These are phyloP conservation scores for Corymbia maculata DNA, from an alignment of 345 rosid species.

Conservation along the genomic window DNA sequence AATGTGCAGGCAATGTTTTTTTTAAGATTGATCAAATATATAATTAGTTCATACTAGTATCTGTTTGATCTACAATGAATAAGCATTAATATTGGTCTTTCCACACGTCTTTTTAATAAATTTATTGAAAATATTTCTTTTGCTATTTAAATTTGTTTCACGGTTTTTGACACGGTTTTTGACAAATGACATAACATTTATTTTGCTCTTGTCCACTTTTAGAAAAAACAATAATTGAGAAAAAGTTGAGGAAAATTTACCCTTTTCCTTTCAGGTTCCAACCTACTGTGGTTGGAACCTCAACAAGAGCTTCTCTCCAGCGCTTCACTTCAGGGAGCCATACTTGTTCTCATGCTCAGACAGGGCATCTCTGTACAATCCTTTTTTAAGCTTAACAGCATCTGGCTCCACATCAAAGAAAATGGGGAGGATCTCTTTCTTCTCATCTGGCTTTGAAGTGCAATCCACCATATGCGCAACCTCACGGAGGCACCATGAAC, in stretches of 20 bases:
- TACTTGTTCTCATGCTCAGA: background rate
- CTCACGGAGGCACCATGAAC: background rate
- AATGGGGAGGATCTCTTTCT: background rate
- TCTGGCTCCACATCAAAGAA: background rate
- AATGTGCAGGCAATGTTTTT: background rate
- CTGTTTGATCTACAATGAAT: too few species aligned
- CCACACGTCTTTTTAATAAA: background rate
- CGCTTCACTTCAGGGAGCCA: background rate
- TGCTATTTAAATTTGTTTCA: too few species aligned
- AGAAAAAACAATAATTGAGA: background rate
- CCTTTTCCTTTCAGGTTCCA: background rate
- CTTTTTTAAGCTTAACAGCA: background rate
- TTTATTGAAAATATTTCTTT: too few species aligned
- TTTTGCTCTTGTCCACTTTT: too few species aligned
- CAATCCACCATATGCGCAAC: background rate
- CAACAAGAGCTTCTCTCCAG: background rate
- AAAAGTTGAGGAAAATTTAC: background rate
- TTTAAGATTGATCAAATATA: background rate
- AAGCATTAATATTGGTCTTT: background rate
- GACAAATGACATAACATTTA: too few species aligned
- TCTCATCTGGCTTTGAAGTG: background rate
- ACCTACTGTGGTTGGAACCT: rapidly evolving
- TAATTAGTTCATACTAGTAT: background rate
- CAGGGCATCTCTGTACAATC: background rate
- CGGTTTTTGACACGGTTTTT: too few species aligned